Base-by-base conservation (phyloP, 805 yeast species). In the Ogataea glucozyma region DNA sequence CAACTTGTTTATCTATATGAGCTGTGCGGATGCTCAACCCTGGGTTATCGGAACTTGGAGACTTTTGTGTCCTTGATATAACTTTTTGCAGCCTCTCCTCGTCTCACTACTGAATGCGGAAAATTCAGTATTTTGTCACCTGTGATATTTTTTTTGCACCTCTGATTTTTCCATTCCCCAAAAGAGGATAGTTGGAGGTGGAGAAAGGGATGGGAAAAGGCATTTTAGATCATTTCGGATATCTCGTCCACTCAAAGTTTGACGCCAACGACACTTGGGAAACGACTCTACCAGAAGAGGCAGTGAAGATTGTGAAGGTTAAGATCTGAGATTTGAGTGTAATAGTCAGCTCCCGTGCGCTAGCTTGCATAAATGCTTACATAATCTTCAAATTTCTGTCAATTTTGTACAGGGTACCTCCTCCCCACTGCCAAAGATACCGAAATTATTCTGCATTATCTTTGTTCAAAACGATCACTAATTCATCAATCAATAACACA, bases 401-500 rank as follows among this genome's bases (percentile, higher is more conserved):
- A 34, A 23, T 22, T 34, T 34, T 16, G 18, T 12, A 4, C 24
- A 6, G 35, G 23, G 35, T n/a, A n/a, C n/a, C n/a, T n/a, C n/a
- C n/a, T n/a, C n/a, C n/a, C n/a, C n/a, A n/a, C 35, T 19, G 35
- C 14, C 20, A 31, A 19, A 23, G 19, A 12, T 13, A 34, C 14
- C 8, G 24, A 21, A 31, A 19, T 19, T 19, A 31, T 18, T 32
- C 38, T 34, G 20, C 17, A 20, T 16, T 34, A 34, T 34, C 38
- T 33, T 10, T n/a, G n/a, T n/a, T n/a, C n/a, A n/a, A n/a, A n/a
- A n/a, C n/a, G n/a, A n/a, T n/a, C n/a, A n/a, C n/a, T n/a, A n/a
- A n/a, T n/a, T n/a, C n/a, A n/a, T n/a, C n/a, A n/a, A n/a, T n/a
- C n/a, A n/a, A n/a, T n/a, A n/a, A n/a, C n/a, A n/a, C n/a, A n/a